Base-by-base conservation (phyloP, 2,329 filamentous ascomycete genomes). In the Colletotrichum echinochloae region DNA sequence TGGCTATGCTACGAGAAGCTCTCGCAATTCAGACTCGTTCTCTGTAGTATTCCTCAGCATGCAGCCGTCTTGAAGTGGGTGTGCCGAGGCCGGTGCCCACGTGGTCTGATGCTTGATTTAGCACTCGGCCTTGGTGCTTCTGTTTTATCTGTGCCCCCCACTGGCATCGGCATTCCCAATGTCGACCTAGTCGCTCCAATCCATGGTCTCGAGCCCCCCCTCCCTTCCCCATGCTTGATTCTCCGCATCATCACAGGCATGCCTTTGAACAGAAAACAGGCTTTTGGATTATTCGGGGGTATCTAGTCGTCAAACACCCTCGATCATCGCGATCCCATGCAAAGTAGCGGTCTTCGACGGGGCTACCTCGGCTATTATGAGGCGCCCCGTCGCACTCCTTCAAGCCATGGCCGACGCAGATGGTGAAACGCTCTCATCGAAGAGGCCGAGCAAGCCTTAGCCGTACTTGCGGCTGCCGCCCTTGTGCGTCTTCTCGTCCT, bases 391-490 rank as follows among this genome's bases (percentile, higher is more conserved):
- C 46, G 18, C 26, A 41, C 23, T 11, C n/a, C 30, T 55, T 37
- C 33, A 23, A 23, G 2, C 30, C 44, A 37, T 37, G 41, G 41
- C 44, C 28, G 12, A n/a, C 14, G 14, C 41, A 37, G 14, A 37
- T 48, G 39, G 18, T 28, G 3, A 30, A 26, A 30, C 51, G 28
- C 41, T 26, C n/a, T 16, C 37, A 14, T 52, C 35, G 23, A 26
- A 55, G 18, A 26, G 18, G 16, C 28, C 5, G 14, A 35, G 1
- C 18, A 18, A 26, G 48, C 12, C 65, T 83, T 84, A 89, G 65
- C 87, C 87, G 80, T 87, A 89, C 80, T 87, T 87, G 78, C 84
- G 83, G 20, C 83, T 84, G 6, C 87, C 87, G 39, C 85, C 86
- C 80, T 83, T 83, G 60, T 76, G 69, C 37, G 77, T 79, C 56